Percentiles rank a stretch among this genome's conserved stretches.
phyloP scores from a whole-genome alignment of 192 early-diverging fungal genomes.

The Dispira simplex region DNA sequence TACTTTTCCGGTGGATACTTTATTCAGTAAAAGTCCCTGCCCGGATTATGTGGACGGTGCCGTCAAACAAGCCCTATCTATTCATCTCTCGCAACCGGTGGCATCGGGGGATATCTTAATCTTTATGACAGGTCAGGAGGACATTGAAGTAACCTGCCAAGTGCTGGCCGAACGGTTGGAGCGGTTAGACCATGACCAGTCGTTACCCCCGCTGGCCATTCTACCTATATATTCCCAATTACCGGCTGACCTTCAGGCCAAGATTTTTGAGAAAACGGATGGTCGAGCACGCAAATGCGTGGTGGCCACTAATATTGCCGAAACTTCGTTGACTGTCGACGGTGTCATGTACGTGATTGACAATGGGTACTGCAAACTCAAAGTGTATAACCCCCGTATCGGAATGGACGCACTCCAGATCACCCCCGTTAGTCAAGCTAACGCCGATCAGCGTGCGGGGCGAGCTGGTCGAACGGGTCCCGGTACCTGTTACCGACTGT shows the following conservation, averaged over 20 bases:
- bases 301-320: constrained; percentile 97
- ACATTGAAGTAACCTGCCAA: constrained; percentile 77
- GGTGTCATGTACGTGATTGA: constrained; percentile 96
- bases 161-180: constrained; percentile 57
- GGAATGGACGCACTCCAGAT: constrained; percentile 96
- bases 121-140: constrained; percentile 97
- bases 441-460: constrained; percentile 88
- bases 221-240: constrained; percentile 90
- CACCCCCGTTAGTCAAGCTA: constrained; percentile 88
- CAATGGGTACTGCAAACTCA: constrained; percentile 91
- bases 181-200: constrained; percentile 40
- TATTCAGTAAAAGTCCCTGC: constrained; percentile 90
- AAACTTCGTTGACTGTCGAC: constrained; percentile 97
- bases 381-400: constrained; percentile 88
- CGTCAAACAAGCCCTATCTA: constrained; percentile 84
- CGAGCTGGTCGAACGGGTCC: constrained; percentile 93
- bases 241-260: constrained; percentile 87
- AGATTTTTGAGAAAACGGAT: constrained; percentile 88
- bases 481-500: constrained; percentile 89
- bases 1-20: constrained; percentile 86
- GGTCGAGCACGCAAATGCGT: constrained; percentile 74
- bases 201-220: constrained; percentile 56
- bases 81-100: constrained; percentile 77
- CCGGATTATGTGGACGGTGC: constrained; percentile 92
- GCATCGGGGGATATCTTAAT: constrained; percentile 77